phyloP scores from a whole-genome alignment of 345 rosid genomes.

The Acer saccharum region DNA sequence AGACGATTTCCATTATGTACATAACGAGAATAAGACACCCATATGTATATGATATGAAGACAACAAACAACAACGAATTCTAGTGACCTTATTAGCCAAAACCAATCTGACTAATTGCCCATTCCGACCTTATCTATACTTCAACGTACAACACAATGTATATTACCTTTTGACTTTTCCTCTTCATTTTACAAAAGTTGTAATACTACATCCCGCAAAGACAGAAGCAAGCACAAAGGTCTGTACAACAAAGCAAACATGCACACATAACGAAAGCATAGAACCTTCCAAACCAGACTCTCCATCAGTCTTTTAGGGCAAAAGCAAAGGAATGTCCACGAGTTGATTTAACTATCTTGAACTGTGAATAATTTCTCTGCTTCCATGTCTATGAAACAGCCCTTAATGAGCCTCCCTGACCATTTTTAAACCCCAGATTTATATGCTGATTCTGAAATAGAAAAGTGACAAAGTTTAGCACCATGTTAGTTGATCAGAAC shows the following conservation, averaged over 20 bases:
- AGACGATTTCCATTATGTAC: conserved; percentile 25
- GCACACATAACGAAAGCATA: conserved; percentile 20
- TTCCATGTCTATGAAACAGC: conserved; percentile 28
- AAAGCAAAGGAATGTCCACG: conserved; percentile 10
- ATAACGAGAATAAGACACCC: conserved; percentile 8
- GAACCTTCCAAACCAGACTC: conserved; percentile 22
- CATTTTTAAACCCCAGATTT: conserved; percentile 19
- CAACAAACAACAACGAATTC: conserved; percentile 15
- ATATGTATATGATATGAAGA: conserved; percentile 6
- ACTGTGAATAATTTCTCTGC: conserved; percentile 12
- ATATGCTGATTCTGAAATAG: conserved; percentile 20
- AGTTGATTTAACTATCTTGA: neutral
- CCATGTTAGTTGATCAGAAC: neutral
- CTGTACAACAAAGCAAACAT: conserved; percentile 26
- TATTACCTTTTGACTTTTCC: conserved; percentile 14
- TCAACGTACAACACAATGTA: conserved; percentile 11
- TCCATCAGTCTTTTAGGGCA: conserved; percentile 1
- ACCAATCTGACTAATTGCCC: neutral
- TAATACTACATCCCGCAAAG: conserved; percentile 5
- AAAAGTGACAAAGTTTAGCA: neutral
- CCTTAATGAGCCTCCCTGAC: conserved; percentile 20
- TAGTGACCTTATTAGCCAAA: conserved; percentile 13
- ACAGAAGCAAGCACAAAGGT: conserved; percentile 14
- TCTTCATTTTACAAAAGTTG: conserved; percentile 14
- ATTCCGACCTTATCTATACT: conserved; percentile 4